Evolutionary conservation across 768 basidiomycete genomes (phyloP).

Genomic region (Lepiota brunneoincarnata): DNA sequence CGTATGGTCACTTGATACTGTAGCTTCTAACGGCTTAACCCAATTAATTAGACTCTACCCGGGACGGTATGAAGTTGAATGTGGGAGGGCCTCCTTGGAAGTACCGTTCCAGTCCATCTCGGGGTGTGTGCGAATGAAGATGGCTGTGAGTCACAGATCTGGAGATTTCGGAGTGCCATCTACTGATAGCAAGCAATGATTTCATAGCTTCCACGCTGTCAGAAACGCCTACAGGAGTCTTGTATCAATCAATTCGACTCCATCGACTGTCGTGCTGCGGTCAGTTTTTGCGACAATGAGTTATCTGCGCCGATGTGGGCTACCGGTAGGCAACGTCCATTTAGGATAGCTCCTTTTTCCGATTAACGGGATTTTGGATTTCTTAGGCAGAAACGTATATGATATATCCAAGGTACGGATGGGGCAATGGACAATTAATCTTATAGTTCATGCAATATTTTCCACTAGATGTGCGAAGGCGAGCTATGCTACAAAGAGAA

Average conservation of each 20-base stretch:
- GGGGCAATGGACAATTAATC: background rate
- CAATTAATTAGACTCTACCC: conserved; percentile 30
- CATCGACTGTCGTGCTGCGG: conserved; percentile 65
- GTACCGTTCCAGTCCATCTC: conserved; percentile 51
- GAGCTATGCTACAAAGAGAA: conserved; percentile 34
- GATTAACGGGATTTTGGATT: conserved; percentile 1
- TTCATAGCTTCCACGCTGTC: conserved; percentile 63
- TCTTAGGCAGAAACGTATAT: conserved; percentile 45
- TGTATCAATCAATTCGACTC: conserved; percentile 69
- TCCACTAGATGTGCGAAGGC: conserved; percentile 34
- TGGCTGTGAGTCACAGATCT: conserved; percentile 37
- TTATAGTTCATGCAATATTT: background rate
- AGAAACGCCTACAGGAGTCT: conserved; percentile 48
- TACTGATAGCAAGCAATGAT: background rate
- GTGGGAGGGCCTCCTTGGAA: conserved; percentile 52
- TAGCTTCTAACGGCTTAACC: background rate
- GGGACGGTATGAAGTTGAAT: conserved; percentile 58
- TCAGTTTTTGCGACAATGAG: conserved; percentile 59
- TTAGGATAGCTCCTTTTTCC: background rate
- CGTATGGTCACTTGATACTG: conserved; percentile 23
- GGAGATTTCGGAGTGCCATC: background rate
- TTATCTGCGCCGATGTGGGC: conserved; percentile 45
- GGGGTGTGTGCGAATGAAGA: conserved; percentile 61
- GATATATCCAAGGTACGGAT: conserved; percentile 49
- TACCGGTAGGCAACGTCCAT: conserved; percentile 31